phyloP scores from a whole-genome alignment of 768 basidiomycete species.

The Mycena floridula region DNA sequence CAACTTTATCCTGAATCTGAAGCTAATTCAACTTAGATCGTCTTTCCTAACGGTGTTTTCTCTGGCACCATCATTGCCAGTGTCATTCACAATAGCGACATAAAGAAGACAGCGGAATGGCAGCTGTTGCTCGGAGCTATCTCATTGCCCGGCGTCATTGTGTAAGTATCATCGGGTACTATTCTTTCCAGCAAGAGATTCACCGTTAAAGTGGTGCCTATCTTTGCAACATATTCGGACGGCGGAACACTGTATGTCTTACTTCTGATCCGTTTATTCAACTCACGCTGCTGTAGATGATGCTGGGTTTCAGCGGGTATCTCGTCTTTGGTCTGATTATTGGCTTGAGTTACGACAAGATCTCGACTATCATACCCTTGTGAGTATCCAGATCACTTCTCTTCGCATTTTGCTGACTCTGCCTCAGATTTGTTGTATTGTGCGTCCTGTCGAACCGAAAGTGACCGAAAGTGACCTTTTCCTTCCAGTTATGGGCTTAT shows the following conservation, averaged over 20 bases:
- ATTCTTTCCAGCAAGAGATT: constrained; percentile 21
- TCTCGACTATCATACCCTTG: constrained; percentile 53
- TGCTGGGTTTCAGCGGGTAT: constrained; percentile 63
- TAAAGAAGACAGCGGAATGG: constrained; percentile 61
- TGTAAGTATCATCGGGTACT: constrained; percentile 25
- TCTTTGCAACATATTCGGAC: constrained; percentile 48
- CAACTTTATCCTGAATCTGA: neutral
- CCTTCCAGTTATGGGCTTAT: constrained; percentile 56
- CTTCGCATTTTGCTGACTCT: neutral
- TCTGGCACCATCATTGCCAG: constrained; percentile 62
- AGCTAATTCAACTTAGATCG: constrained; percentile 34
- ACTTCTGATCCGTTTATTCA: neutral
- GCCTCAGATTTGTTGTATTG: constrained; percentile 56
- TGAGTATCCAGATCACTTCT: neutral
- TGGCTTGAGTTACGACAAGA: constrained; percentile 54
- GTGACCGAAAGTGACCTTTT: neutral
- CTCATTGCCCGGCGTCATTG: constrained; percentile 56
- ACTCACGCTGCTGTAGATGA: constrained; percentile 37
- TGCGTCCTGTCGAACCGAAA: constrained; percentile 20
- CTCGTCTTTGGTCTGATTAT: constrained; percentile 56
- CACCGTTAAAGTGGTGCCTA: constrained; percentile 24
- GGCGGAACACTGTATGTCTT: constrained; percentile 48
- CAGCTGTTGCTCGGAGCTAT: constrained; percentile 60
- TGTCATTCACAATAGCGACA: constrained; percentile 48
- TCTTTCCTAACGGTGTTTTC: constrained; percentile 71